Base-by-base conservation (phyloP, 73 alveolate species). In the Tetrahymena borealis region DNA sequence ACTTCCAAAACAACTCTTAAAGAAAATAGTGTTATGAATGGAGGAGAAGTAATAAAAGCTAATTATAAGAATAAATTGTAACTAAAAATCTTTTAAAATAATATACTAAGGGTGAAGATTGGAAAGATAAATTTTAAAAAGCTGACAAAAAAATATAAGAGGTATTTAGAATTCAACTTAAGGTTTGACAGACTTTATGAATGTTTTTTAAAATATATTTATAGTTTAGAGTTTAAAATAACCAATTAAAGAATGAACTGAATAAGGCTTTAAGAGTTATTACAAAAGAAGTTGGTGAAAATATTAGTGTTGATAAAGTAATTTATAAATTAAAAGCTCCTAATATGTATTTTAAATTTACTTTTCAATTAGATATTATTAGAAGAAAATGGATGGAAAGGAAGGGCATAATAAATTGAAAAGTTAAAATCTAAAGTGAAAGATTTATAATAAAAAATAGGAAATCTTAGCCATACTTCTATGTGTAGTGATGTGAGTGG, bases 301-400 rank as follows among this genome's bases (percentile, higher is more conserved):
- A 79, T 85, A 93, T 85, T 31, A 93, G 39, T 85, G 33, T 93
- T 13, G 95, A 93, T 93, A 36, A 93, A 93, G 90, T 60, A 60
- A 1, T 13, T 60, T 60, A 8, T 20, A 24, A 60, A 15, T 60
- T 60, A 15, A 15, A 2, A 60, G 37, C 6, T 24, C n/a, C n/a
- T n/a, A n/a, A n/a, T n/a, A n/a, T n/a, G n/a, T n/a, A n/a, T n/a
- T n/a, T n/a, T n/a, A n/a, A n/a, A n/a, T n/a, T n/a, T n/a, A n/a
- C n/a, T n/a, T n/a, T n/a, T n/a, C n/a, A n/a, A n/a, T n/a, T n/a
- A 60, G 85, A 60, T 93, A 31, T 85, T 93, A 85, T 28, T 93
- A 40, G 95, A 93, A 79, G 95, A 93, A 85, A 93, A 93, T 93
- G 90, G 91, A 16, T 93, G 95, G 95, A 93, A 93, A 60, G 95